Percentiles rank a stretch among this genome's conserved stretches.
Evolutionary conservation across 2,329 filamentous ascomycete genomes (phyloP).

Genomic region (Boeremia lycopersici): DNA sequence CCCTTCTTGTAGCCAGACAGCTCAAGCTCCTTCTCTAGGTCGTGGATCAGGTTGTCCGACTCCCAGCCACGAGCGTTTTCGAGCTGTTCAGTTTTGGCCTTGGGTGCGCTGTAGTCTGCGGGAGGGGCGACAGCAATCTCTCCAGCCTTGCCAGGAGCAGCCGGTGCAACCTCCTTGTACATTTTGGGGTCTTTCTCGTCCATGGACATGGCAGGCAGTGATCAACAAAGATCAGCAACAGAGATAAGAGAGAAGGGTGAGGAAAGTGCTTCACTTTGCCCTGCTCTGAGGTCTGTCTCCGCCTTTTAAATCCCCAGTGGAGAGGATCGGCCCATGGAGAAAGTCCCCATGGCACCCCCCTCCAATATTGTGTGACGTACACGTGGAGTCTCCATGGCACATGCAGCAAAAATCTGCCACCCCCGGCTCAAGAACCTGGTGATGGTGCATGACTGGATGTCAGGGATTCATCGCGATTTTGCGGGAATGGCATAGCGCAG

Average conservation of each 20-base stretch:
- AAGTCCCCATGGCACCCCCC: slow-evolving; percentile 32
- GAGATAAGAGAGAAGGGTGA: slow-evolving; percentile 11
- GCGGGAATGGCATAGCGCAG: slow-evolving; percentile 22
- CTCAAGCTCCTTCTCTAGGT: slow-evolving; percentile 49
- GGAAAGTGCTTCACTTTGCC: slow-evolving; percentile 18
- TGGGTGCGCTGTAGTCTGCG: slow-evolving; percentile 32
- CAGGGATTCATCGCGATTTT: slow-evolving; percentile 20
- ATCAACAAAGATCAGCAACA: slow-evolving; percentile 18
- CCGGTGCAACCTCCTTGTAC: slow-evolving; percentile 18
- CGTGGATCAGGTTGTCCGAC: slow-evolving; percentile 52
- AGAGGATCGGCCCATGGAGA: slow-evolving; percentile 29
- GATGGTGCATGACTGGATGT: slow-evolving; percentile 23
- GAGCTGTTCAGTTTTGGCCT: slow-evolving; percentile 41
- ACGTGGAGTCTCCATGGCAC: slow-evolving; percentile 17
- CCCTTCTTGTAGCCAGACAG: slow-evolving; percentile 47
- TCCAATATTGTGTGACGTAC: slow-evolving; percentile 14
- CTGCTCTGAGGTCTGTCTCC: slow-evolving; percentile 17
- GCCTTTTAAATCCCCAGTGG: slow-evolving; percentile 35
- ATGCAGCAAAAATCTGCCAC: slow-evolving; percentile 26
- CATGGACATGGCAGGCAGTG: slow-evolving; percentile 35
- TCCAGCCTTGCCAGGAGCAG: slow-evolving; percentile 15
- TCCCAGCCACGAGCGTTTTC: slow-evolving; percentile 49
- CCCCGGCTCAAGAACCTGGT: slow-evolving; percentile 20
- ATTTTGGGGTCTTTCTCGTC: slow-evolving; percentile 35
- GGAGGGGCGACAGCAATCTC: slow-evolving; percentile 34